Conservation (phyloP, 805 yeast species). For the Helenozyma baotianmanensis region DNA sequence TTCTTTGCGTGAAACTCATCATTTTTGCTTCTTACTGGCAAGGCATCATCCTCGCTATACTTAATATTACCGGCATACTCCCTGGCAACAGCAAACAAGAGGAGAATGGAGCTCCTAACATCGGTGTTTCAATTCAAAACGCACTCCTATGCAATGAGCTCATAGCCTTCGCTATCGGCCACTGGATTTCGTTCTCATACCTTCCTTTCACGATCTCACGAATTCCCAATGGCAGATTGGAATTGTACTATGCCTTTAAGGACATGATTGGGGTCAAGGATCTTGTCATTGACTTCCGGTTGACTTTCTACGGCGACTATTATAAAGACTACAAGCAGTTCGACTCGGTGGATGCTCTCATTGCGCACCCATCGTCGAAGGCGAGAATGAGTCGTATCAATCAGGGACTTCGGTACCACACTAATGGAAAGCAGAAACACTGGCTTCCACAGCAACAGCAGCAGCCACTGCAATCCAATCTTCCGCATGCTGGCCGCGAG, state of each 20-base stretch:
- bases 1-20: conserved; percentile 85
- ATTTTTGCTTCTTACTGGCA: conserved; percentile 99
- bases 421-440: conserved; percentile 74
- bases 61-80: conserved; percentile 46
- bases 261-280: conserved; percentile 81
- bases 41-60: conserved; percentile 55
- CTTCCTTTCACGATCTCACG: conserved; percentile 58
- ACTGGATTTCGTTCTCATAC: conserved; percentile 80
- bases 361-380: conserved; percentile 63
- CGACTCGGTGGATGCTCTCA: conserved; percentile 70
- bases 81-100: conserved; percentile 28
- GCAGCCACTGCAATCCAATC: conserved; percentile 5
- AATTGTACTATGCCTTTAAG: conserved; percentile 56
- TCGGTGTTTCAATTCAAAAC: conserved; percentile 67
- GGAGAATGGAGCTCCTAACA: conserved; percentile 24
- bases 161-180: conserved; percentile 83
- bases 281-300: conserved; percentile 70
- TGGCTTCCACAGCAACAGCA: conserved; percentile 51
- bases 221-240: conserved; percentile 66
- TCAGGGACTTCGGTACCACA: conserved; percentile 77
- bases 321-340: conserved; percentile 75
- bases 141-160: conserved; percentile 78
- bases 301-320: conserved; percentile 61
- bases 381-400: conserved; percentile 66
- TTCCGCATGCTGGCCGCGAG: conserved; percentile 2